Evolutionary conservation across 768 basidiomycete genomes (phyloP), one percentile per base, ranked within the genome.

Genomic region (Lactarius psammicola): DNA sequence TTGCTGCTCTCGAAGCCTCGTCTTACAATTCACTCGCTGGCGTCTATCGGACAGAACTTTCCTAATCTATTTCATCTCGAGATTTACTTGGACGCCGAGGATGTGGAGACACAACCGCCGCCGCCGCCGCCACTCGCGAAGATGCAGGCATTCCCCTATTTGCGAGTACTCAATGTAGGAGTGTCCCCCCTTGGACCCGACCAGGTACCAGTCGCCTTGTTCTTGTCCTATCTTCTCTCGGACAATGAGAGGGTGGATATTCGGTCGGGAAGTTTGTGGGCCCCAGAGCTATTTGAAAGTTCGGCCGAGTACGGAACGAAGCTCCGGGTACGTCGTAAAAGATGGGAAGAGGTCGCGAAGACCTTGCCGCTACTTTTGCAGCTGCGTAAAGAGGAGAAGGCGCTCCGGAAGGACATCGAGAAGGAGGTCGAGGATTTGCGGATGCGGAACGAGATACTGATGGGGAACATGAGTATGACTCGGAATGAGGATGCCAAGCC

Each of bases 381-480:
- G 33, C 57, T 70, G 40, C 67, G 60, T 10, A 62, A 65, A n/a
- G 62, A 68, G 46, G 69, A 70, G 54, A 61, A 59, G 46, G 42
- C 2, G 10, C 56, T 65, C 30, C 68, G 69, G 23, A 51, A 56
- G 34, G 64, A 69, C 15, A 61, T 70, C 20, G 67, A 68, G 63
- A 60, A 61, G 57, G 69, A 70, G 63, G 64, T 70, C 13, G 68
- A 68, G 44, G 69, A 70, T 60, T 34, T 70, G 54, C 63, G 64
- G 34, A 70, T 70, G 69, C 60, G 69, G 40, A 70, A 69, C 34
- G 69, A 70, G 54, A 64, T 70, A 26, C 61, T 70, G 15, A 54
- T 65, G 26, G 69, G 63, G 57, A 60, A 34, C 18, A 56, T 60
- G 18, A 38, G 7, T 31, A 40, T 68, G 36, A 38, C n/a, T n/a